Evolutionary conservation across 2,329 filamentous ascomycete genomes (phyloP).

Genomic region (Westerdykella ornata): DNA sequence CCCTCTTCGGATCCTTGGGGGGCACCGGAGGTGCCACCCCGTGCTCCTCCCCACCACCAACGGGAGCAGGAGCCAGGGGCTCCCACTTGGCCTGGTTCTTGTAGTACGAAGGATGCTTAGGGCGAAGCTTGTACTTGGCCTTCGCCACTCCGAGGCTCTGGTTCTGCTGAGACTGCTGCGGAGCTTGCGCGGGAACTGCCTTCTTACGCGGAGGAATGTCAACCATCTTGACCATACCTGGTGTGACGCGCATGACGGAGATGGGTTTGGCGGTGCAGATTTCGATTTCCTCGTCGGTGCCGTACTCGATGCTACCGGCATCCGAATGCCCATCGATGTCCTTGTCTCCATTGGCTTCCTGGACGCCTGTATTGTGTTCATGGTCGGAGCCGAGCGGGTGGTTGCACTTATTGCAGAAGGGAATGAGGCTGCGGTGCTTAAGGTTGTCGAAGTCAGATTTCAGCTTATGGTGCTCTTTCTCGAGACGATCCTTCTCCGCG

Average conservation of each 20-base stretch:
- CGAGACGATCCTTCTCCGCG: constrained; percentile 4
- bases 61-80: neutral
- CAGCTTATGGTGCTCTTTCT: constrained; percentile 8
- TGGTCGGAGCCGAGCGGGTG: no score
- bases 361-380: neutral
- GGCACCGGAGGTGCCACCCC: no score
- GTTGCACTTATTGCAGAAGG: neutral
- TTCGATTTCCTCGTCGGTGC: constrained; percentile 17
- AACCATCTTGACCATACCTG: constrained; percentile 18
- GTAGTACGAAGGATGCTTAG: neutral
- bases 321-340: neutral
- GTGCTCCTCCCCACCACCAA: no score
- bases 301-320: neutral
- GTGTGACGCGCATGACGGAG: constrained; percentile 8
- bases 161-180: neutral
- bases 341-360: neutral
- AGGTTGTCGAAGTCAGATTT: constrained; percentile 4
- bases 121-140: neutral
- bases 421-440: neutral
- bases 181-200: neutral
- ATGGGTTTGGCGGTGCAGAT: constrained; percentile 11
- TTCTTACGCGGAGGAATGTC: constrained; percentile 14
- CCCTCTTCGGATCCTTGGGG: neutral
- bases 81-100: neutral
- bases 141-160: neutral